Evolutionary conservation across 116 monocot genomes (phyloP), one percentile per base, ranked within the genome.

Genomic region (Iris pallida): DNA sequence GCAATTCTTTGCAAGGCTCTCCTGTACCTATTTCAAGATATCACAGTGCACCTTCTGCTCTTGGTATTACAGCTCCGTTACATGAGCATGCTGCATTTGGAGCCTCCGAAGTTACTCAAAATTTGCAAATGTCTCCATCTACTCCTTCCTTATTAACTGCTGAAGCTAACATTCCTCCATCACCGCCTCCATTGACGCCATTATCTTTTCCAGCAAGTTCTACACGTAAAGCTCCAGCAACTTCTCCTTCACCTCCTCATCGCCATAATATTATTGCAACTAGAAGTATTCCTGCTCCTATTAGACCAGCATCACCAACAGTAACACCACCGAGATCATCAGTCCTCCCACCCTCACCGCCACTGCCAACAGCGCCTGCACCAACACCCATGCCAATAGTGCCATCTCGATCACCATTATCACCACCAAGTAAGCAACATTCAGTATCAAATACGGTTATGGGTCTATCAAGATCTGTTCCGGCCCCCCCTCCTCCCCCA

Each of bases 31-130:
- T 82, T 58, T 85, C 85, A 57, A 80, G 82, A 73, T 85, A 73
- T 73, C 77, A 80, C 42, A 89, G 85, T 64, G 78, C 80, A 59
- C 80, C 80, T 63, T 83, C 89, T 62, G 61, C 80, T 58, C 72
- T 91, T 68, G 92, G 92, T 44, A 86, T 88, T 69, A 85, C 83
- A 64, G 81, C 85, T 77, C 74, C 86, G 13, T 59, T 86, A 19
- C 83, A 90, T 63, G 87, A 84, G 67, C 90, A 86, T 71, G 68
- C 69, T 57, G 66, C 62, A 42, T 67, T 75, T 65, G 73, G 47
- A 45, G 76, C 19, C 30, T 54, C 67, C 17, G 80, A 82, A 68
- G 16, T 54, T 48, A 47, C 53, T 62, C 44, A 58, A 45, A 52
- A 75, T 16, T 42, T 59, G 20, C 14, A 56, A 42, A 40, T 66